Conservation (phyloP, 2,329 filamentous ascomycete species). For the Pleurostoma richardsiae region DNA sequence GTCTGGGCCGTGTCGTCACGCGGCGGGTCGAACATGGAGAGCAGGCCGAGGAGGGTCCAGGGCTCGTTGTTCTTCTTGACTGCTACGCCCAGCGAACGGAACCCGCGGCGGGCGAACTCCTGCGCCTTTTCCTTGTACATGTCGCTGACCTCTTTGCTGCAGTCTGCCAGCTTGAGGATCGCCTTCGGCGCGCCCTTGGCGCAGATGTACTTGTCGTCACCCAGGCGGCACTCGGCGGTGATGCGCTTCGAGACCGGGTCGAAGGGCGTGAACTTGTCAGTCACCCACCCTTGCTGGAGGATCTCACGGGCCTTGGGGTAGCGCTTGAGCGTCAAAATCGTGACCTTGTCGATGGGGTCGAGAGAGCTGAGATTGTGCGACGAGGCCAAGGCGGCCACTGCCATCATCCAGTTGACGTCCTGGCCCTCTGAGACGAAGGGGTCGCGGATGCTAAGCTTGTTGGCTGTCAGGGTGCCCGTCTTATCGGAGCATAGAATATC, state of each 20-base stretch:
- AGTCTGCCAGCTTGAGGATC: conserved; percentile 64
- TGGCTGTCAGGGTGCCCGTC: conserved; percentile 72
- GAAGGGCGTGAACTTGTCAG: conserved; percentile 73
- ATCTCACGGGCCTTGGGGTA: conserved; percentile 76
- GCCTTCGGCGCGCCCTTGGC: conserved; percentile 77
- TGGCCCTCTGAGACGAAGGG: conserved; percentile 72
- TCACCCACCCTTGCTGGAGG: conserved; percentile 68
- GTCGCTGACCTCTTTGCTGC: conserved; percentile 57
- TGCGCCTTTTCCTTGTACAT: conserved; percentile 69
- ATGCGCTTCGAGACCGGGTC: conserved; percentile 79
- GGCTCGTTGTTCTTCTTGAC: conserved; percentile 29
- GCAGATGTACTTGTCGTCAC: conserved; percentile 66
- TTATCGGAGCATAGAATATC: conserved; percentile 79
- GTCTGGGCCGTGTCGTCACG: conserved; percentile 76
- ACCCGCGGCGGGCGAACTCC: conserved; percentile 74
- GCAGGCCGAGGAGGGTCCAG: conserved; percentile 69
- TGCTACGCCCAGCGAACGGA: conserved; percentile 74
- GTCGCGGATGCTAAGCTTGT: conserved; percentile 72
- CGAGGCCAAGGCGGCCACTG: conserved; percentile 69
- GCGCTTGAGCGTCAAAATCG: conserved; percentile 68
- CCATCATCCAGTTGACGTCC: conserved; percentile 83
- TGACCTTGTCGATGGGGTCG: conserved; percentile 76
- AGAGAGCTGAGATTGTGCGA: conserved; percentile 76
- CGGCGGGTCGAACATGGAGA: conserved; percentile 77
- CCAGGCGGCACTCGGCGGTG: conserved; percentile 63